Conservation (phyloP, 1,139 yeast genomes). For the Blastobotrys raffinosifermentans region DNA sequence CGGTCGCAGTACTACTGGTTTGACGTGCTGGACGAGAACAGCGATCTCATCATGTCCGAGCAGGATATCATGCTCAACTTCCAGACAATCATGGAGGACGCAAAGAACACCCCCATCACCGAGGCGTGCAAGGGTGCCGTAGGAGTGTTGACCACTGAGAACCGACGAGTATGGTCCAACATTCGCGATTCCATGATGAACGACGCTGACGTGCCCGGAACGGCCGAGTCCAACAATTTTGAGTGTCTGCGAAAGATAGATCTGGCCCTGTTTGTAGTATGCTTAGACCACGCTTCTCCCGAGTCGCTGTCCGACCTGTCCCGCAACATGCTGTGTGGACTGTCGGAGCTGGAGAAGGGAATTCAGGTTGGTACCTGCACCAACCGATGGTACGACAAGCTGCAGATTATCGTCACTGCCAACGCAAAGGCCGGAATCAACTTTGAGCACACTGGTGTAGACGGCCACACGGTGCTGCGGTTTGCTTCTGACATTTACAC, state of each 20-base stretch:
- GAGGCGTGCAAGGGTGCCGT: constrained; percentile 78
- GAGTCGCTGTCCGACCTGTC: constrained; percentile 63
- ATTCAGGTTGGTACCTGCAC: constrained; percentile 92
- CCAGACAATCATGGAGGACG: constrained; percentile 69
- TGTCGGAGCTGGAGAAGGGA: constrained; percentile 72
- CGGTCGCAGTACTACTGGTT: constrained; percentile 92
- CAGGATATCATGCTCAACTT: constrained; percentile 71
- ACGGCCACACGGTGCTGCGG: constrained; percentile 87
- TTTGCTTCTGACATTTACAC: constrained; percentile 88
- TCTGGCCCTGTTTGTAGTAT: constrained; percentile 72
- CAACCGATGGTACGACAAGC: constrained; percentile 90
- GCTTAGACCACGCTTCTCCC: constrained; percentile 72
- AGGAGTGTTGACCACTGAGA: constrained; percentile 86
- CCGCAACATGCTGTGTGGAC: constrained; percentile 81
- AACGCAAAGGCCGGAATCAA: constrained; percentile 92
- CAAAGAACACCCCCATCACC: constrained; percentile 50
- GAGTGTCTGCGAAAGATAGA: constrained; percentile 73
- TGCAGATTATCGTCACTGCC: constrained; percentile 82
- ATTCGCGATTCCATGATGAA: constrained; percentile 50
- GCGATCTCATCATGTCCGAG: constrained; percentile 65
- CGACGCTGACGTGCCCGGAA: constrained; percentile 32
- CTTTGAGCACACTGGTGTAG: constrained; percentile 94
- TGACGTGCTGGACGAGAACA: constrained; percentile 70
- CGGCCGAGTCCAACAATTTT: constrained; percentile 39
- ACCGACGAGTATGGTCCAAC: constrained; percentile 78